Evolutionary conservation across 352 stramenopile species (phyloP).

Genomic region (Phytophthora palmivora): DNA sequence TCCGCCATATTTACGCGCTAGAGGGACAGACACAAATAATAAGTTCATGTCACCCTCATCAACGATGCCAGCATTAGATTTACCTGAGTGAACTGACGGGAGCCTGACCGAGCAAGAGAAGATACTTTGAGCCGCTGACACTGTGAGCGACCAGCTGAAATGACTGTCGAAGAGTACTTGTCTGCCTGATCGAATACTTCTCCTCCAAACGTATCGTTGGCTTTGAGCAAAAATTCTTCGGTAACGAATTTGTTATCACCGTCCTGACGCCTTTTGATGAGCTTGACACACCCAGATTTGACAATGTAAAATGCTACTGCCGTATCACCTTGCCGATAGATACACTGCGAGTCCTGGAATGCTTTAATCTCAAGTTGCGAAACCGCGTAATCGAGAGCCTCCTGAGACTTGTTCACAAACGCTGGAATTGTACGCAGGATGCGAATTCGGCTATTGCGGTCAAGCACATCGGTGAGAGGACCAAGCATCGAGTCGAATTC

Average conservation of each 20-base stretch:
- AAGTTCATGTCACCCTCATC: neutral
- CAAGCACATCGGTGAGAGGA: slow-evolving; percentile 74
- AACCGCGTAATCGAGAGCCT: slow-evolving; percentile 74
- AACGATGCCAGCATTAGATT: neutral
- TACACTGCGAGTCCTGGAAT: slow-evolving; percentile 72
- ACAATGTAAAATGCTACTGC: slow-evolving; percentile 81
- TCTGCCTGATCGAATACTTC: slow-evolving; percentile 65
- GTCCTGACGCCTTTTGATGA: slow-evolving; percentile 56
- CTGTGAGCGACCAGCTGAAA: slow-evolving; percentile 70
- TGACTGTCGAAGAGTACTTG: slow-evolving; percentile 59
- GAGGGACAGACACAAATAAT: slow-evolving; percentile 3
- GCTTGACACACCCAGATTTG: slow-evolving; percentile 77
- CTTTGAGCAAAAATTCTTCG: slow-evolving; percentile 67
- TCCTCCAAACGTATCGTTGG: slow-evolving; percentile 77
- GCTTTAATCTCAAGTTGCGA: slow-evolving; percentile 83
- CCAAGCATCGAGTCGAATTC: slow-evolving; percentile 85
- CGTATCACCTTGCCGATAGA: slow-evolving; percentile 59
- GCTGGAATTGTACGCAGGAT: slow-evolving; percentile 65
- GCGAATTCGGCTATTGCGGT: slow-evolving; percentile 74
- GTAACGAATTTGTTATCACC: slow-evolving; percentile 41
- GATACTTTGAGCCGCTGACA: slow-evolving; percentile 72
- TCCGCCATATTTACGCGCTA: slow-evolving; percentile 62
- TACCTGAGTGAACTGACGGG: slow-evolving; percentile 68
- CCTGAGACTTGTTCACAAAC: slow-evolving; percentile 63
- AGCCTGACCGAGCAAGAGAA: slow-evolving; percentile 55